Evolutionary conservation across 495 filamentous ascomycete genomes (phyloP), one percentile per base, ranked within the genome.

Genomic region (Physcia stellaris): DNA sequence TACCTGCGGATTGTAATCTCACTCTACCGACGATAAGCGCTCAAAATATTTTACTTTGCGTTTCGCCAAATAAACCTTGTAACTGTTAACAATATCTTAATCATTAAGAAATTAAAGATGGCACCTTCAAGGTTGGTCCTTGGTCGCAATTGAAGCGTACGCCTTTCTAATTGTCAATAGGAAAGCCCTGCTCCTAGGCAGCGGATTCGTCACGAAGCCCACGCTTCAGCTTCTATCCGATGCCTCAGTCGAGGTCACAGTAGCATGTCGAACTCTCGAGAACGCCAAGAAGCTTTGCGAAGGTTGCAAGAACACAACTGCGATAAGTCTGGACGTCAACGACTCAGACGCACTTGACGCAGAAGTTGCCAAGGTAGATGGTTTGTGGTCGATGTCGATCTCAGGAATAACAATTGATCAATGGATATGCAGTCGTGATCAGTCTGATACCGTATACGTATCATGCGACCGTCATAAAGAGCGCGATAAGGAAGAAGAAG

Each of bases 401-500:
- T n/a, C n/a, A n/a, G n/a, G n/a, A n/a, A n/a, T n/a, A n/a, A n/a
- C n/a, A n/a, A n/a, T n/a, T n/a, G n/a, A n/a, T n/a, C n/a, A n/a
- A n/a, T n/a, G n/a, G n/a, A n/a, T n/a, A n/a, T n/a, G n/a, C n/a
- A n/a, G n/a, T 98, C 7, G 79, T 78, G 40, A 79, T 93, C 55
- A 73, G 66, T 47, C 62, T 95, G 54, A 94, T 96, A 43, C 88
- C 90, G 10, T 98, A 96, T 61, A 94, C 79, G 45, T 86, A 75
- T 71, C 90, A 98, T 59, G 80, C 80, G 32, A 64, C 63, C 27
- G 86, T 95, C 42, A 92, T 96, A 70, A 88, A 92, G 66, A 74
- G 78, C n/a, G 90, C 86, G 22, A 95, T 96, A 58, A 73, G 79
- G 43, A 70, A 77, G 42, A 95, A 94, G 79, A 92, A 81, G 63